Evolutionary conservation across 2,329 filamentous ascomycete species (phyloP).

Genomic region (Anthostomella pinea): DNA sequence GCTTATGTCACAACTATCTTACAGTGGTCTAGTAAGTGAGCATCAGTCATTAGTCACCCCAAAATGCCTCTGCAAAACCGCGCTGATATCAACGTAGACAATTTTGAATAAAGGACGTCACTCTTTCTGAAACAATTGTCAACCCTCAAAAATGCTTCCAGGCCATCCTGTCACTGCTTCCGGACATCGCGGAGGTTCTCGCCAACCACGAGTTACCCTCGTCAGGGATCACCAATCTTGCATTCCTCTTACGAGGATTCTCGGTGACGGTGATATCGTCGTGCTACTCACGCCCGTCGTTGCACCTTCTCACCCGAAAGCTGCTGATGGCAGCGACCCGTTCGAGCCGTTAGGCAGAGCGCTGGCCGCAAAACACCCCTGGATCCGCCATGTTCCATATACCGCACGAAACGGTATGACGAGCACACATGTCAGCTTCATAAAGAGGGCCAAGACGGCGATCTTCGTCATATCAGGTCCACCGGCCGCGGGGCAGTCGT

Average conservation of each 20-base stretch:
- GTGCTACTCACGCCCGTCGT: constrained; percentile 60
- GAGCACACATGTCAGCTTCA: constrained; percentile 59
- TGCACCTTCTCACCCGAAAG: constrained; percentile 41
- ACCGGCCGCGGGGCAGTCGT: constrained; percentile 43
- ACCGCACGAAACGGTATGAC: constrained; percentile 62
- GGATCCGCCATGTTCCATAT: constrained; percentile 71
- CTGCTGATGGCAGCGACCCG: constrained; percentile 55
- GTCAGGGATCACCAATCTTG: constrained; percentile 35
- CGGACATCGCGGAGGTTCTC: constrained; percentile 29
- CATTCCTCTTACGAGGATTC: constrained; percentile 45
- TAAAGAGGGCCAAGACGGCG: constrained; percentile 57
- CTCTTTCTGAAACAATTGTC: constrained; percentile 20
- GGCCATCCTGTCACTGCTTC: constrained; percentile 25
- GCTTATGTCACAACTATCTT: no score
- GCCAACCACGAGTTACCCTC: constrained; percentile 27
- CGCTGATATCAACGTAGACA: constrained; percentile 16
- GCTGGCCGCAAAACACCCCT: constrained; percentile 56
- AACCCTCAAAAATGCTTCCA: constrained; percentile 31
- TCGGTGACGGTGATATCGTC: constrained; percentile 52
- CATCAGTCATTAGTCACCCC: no score
- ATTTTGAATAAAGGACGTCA: constrained; percentile 23
- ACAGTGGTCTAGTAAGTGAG: no score
- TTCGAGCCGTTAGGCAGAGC: constrained; percentile 69
- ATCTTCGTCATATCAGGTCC: constrained; percentile 59
- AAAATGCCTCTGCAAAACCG: constrained; percentile 10